phyloP scores from a whole-genome alignment of 139 green algal species.

The Diplosphaera chodatii region DNA sequence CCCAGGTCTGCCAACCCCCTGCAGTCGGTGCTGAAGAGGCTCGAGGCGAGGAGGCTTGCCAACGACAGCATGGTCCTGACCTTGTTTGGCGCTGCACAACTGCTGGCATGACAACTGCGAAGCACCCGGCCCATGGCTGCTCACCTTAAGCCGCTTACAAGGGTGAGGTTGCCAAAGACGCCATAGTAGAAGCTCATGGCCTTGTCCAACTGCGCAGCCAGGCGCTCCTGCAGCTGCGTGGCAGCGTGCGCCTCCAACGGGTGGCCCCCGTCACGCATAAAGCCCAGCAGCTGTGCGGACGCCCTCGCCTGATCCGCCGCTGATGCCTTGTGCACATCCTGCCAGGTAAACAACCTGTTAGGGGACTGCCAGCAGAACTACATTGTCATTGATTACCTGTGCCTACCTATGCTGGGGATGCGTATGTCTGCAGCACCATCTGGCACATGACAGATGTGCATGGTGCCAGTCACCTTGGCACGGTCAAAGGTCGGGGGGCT shows the following conservation, averaged over 20 bases:
- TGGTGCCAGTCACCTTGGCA: conserved; percentile 1
- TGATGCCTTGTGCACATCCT: neutral
- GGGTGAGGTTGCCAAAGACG: conserved; percentile 26
- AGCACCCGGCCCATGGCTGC: too few species aligned
- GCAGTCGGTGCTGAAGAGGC: conserved; percentile 10
- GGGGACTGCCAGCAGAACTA: too few species aligned
- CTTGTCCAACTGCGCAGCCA: conserved; percentile 26
- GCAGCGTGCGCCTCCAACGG: conserved; percentile 53
- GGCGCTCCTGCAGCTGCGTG: conserved; percentile 10
- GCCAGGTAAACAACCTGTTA: too few species aligned
- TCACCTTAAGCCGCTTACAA: neutral
- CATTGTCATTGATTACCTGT: too few species aligned
- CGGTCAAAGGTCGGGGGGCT: neutral
- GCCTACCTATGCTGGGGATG: too few species aligned
- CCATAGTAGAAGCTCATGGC: conserved; percentile 43
- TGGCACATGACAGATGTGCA: neutral
- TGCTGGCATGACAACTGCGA: neutral
- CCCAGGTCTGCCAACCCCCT: conserved; percentile 14
- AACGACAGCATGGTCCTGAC: too few species aligned
- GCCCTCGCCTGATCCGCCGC: neutral
- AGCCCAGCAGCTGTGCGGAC: conserved; percentile 25
- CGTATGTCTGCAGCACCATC: too few species aligned
- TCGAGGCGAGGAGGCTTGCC: too few species aligned
- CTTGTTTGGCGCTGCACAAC: too few species aligned
- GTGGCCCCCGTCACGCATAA: conserved; percentile 42